phyloP scores from a whole-genome alignment of 306 rosid species.

The Gastrolobium villosum region DNA sequence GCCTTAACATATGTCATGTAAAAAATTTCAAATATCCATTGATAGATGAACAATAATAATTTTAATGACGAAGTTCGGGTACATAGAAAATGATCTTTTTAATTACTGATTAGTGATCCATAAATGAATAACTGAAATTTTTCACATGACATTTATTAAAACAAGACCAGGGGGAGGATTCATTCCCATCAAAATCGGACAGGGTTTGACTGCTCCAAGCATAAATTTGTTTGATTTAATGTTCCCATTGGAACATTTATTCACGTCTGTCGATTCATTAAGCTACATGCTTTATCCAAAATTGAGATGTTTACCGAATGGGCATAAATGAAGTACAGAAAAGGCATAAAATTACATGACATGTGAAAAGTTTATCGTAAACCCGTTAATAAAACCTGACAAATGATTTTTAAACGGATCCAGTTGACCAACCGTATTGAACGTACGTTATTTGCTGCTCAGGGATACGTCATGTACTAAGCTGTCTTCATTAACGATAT shows the following conservation, averaged over 20 bases:
- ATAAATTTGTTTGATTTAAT: slow-evolving; percentile 12
- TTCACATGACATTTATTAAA: too few relatives aligned
- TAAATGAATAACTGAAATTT: too few relatives aligned
- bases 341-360: background rate
- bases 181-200: background rate
- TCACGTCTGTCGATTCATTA: background rate
- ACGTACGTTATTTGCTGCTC: background rate
- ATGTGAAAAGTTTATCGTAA: background rate
- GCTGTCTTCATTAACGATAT: background rate
- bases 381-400: too few relatives aligned
- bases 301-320: background rate
- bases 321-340: background rate
- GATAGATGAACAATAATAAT: too few relatives aligned
- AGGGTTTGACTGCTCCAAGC: background rate
- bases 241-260: background rate
- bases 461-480: background rate
- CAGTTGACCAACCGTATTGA: background rate
- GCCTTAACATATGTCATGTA: too few relatives aligned
- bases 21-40: too few relatives aligned
- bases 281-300: background rate
- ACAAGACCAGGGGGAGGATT: too few relatives aligned
- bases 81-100: too few relatives aligned
- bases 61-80: too few relatives aligned
- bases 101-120: too few relatives aligned
- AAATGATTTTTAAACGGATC: too few relatives aligned